A percentile compares a stretch with the other conserved stretches of the same genome.
Evolutionary conservation across 257 asterid genomes (phyloP).

Genomic region (Anisodus tanguticus): DNA sequence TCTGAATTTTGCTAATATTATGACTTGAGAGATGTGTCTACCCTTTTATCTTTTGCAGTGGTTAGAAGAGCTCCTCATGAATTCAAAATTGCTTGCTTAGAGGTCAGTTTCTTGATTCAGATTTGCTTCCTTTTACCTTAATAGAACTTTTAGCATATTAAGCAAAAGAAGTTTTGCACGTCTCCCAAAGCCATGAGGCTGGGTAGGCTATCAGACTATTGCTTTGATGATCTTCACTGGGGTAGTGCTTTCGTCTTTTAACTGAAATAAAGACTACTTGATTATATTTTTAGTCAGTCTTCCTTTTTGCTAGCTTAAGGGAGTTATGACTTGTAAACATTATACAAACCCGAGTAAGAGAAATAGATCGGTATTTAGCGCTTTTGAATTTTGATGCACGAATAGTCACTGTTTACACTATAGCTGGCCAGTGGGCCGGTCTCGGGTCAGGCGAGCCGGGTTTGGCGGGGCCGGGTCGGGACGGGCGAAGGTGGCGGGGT

Average conservation of each 20-base stretch:
- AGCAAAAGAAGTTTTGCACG: background rate
- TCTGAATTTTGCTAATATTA: slow-evolving; percentile 9
- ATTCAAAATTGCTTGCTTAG: slow-evolving; percentile 81
- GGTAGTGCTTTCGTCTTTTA: background rate
- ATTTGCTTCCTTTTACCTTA: slow-evolving; percentile 12
- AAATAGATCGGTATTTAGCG: background rate
- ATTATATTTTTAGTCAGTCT: background rate
- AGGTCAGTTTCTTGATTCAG: slow-evolving; percentile 49
- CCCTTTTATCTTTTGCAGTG: slow-evolving; percentile 56
- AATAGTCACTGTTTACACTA: background rate
- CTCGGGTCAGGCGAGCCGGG: too few relatives aligned
- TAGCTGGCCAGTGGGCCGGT: too few relatives aligned
- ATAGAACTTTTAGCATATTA: slow-evolving; percentile 11
- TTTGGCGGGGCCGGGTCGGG: too few relatives aligned
- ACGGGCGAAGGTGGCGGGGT: too few relatives aligned
- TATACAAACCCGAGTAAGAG: background rate
- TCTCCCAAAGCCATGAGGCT: slow-evolving; percentile 12
- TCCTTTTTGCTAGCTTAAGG: slow-evolving; percentile 29
- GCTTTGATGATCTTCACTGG: background rate
- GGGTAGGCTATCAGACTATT: background rate
- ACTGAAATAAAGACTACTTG: background rate
- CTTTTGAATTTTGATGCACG: background rate
- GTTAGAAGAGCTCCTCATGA: slow-evolving; percentile 89
- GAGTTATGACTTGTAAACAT: background rate
- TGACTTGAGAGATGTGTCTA: slow-evolving; percentile 32